These are phyloP conservation scores for Candida ponderosae DNA, from an alignment of 805 yeast species.

Conservation along the genomic window DNA sequence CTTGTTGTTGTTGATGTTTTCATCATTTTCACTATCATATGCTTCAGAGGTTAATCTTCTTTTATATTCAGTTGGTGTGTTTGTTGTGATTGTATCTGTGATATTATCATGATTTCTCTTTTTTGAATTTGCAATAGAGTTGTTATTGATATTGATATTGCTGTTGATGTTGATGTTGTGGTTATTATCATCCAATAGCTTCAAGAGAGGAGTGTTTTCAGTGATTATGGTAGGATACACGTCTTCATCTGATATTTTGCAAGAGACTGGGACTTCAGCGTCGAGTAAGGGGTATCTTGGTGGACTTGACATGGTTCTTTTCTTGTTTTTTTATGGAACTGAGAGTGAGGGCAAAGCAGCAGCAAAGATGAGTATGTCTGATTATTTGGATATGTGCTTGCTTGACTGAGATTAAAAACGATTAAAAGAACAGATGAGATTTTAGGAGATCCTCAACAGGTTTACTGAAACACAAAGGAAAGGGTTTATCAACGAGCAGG, in stretches of 20 bases:
- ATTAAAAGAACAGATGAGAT: no score
- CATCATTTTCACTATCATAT: not conserved
- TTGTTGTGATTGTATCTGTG: not conserved
- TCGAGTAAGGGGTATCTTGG: conserved; percentile 13
- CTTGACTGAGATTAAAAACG: no score
- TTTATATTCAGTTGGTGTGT: no score
- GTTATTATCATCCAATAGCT: not conserved
- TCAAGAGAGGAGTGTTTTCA: not conserved
- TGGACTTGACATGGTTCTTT: conserved; percentile 12
- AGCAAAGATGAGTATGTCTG: no score
- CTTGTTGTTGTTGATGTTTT: not conserved
- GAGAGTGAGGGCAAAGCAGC: not conserved
- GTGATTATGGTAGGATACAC: not conserved
- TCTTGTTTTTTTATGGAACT: no score
- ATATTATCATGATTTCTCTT: not conserved
- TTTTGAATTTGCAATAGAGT: not conserved
- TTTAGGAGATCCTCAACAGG: no score
- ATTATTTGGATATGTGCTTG: no score
- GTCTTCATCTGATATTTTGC: conserved; percentile 11
- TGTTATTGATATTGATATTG: no score
- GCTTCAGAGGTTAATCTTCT: not conserved
- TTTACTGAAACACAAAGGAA: no score
- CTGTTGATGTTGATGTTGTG: no score
- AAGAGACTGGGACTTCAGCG: conserved; percentile 14
- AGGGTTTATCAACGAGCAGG: no score